These are phyloP conservation scores for Hapsidospora chrysogenum DNA, from an alignment of 495 filamentous ascomycete species.

Conservation along the genomic window DNA sequence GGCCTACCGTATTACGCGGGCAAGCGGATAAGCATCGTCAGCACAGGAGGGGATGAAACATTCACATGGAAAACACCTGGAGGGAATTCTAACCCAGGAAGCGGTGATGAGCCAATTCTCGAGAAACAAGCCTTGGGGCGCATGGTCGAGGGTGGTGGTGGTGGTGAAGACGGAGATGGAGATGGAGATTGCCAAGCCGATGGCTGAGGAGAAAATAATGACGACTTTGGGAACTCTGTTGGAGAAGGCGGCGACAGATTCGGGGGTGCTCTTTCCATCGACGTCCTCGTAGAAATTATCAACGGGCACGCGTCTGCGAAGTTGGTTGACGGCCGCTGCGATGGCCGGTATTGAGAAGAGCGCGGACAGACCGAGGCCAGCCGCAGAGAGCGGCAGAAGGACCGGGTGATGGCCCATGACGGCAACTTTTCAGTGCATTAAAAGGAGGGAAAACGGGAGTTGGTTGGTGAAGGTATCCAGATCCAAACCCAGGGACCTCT, in stretches of 20 bases:
- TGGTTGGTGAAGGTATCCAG: too few relatives aligned
- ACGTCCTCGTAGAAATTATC: slow-evolving; percentile 38
- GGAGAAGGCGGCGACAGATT: slow-evolving; percentile 36
- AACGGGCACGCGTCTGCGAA: slow-evolving; percentile 14
- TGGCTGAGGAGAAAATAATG: slow-evolving; percentile 23
- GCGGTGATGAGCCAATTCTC: slow-evolving; percentile 23
- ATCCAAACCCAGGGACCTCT: too few relatives aligned
- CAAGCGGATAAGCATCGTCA: too few relatives aligned
- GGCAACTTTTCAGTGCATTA: background rate
- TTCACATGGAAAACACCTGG: too few relatives aligned
- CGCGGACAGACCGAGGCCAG: slow-evolving; percentile 16
- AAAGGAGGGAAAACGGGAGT: too few relatives aligned
- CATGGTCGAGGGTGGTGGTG: slow-evolving; percentile 13
- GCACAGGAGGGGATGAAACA: too few relatives aligned
- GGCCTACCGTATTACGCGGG: slow-evolving; percentile 8
- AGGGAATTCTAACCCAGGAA: too few relatives aligned
- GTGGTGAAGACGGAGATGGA: slow-evolving; percentile 23
- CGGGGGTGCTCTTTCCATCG: slow-evolving; percentile 42
- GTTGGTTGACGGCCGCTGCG: slow-evolving; percentile 10
- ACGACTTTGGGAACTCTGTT: slow-evolving; percentile 27
- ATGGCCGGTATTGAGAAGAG: slow-evolving; percentile 20
- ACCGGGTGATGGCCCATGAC: background rate
- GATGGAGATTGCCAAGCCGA: slow-evolving; percentile 29
- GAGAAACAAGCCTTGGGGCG: slow-evolving; percentile 10
- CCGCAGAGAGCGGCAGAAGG: slow-evolving; percentile 1